Percentiles rank a stretch among this genome's conserved stretches.
phyloP scores from a whole-genome alignment of 768 basidiomycete species.

The Podaxis carcinomalis region DNA sequence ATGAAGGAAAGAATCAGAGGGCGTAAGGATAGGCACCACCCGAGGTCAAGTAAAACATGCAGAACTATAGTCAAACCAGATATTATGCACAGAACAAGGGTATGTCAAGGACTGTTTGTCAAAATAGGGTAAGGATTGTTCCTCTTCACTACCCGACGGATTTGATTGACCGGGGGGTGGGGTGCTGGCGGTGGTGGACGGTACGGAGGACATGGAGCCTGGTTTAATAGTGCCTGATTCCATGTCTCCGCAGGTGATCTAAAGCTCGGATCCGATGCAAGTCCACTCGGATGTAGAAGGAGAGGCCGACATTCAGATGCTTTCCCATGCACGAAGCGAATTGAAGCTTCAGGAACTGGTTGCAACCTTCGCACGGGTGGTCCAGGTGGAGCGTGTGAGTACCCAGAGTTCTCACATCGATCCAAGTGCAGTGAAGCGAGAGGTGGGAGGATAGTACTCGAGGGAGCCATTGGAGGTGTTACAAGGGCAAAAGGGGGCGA shows the following conservation, averaged over 20 bases:
- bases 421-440: background rate
- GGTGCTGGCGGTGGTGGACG: background rate
- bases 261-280: background rate
- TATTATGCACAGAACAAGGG: background rate
- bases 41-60: background rate
- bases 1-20: background rate
- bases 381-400: background rate
- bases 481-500: background rate
- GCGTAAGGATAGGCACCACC: background rate
- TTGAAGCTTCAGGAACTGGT: background rate
- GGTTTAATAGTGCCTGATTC: background rate
- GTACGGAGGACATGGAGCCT: background rate
- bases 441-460: background rate
- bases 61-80: background rate
- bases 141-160: background rate
- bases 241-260: background rate
- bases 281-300: background rate
- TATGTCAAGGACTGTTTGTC: background rate
- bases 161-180: background rate
- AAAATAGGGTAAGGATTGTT: background rate
- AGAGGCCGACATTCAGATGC: background rate
- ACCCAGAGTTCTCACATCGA: background rate
- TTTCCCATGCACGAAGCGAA: background rate
- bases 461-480: background rate
- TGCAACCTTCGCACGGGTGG: background rate